Evolutionary conservation across 2,329 filamentous ascomycete species (phyloP).

Genomic region (Fusarium scirpi): DNA sequence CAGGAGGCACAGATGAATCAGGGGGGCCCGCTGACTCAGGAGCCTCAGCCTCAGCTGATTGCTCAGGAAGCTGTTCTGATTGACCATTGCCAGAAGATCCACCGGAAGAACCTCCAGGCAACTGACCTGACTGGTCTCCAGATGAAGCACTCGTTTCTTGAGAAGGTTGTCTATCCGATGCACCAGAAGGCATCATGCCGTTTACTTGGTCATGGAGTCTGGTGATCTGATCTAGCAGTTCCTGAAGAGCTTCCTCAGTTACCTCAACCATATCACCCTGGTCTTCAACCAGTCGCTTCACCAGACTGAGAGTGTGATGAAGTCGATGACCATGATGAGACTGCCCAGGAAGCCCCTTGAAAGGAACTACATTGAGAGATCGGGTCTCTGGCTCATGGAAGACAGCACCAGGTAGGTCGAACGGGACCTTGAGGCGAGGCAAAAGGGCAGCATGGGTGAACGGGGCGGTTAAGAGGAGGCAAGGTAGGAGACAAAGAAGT

Average conservation of each 20-base stretch:
- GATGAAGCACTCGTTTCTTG: conserved; percentile 11
- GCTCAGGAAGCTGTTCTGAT: conserved; percentile 8
- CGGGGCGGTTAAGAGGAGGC: conserved; percentile 21
- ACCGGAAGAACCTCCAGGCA: conserved; percentile 12
- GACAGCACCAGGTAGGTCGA: conserved; percentile 18
- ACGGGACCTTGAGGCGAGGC: conserved; percentile 7
- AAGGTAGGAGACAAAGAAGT: conserved; percentile 35
- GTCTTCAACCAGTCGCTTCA: conserved; percentile 45
- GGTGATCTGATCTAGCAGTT: conserved; percentile 48
- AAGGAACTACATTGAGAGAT: conserved; percentile 19
- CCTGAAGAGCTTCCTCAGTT: conserved; percentile 39
- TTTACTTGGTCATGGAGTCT: conserved; percentile 47
- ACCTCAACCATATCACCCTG: conserved; percentile 45
- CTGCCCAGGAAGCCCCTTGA: conserved; percentile 18
- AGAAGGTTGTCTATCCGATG: conserved; percentile 16
- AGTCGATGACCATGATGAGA: conserved; percentile 20
- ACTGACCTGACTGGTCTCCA: conserved; percentile 26
- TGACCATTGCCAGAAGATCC: conserved; percentile 5
- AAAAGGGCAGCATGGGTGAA: conserved; percentile 25
- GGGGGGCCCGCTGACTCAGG: neutral
- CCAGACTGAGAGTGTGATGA: conserved; percentile 31
- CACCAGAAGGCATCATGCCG: conserved; percentile 41
- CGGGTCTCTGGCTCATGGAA: conserved; percentile 20
- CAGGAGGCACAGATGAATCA: conserved; percentile 2
- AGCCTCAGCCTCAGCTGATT: neutral